Base-by-base conservation (phyloP, 2,329 filamentous ascomycete genomes). In the Fusarium sacchari region DNA sequence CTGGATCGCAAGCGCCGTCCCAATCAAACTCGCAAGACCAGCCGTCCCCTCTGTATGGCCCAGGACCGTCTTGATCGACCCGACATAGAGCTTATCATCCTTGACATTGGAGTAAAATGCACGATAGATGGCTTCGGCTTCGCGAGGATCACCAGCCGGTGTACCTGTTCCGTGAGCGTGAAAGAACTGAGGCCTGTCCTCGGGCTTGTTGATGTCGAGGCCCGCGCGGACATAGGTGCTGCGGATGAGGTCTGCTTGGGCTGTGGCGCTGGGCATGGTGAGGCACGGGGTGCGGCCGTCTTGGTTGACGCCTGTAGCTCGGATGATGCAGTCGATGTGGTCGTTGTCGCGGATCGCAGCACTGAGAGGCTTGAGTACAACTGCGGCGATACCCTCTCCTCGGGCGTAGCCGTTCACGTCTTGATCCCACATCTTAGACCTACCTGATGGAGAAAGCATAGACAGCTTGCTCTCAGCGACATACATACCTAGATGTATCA, bases 381-480 rank as follows among this genome's bases (percentile, higher is more conserved):
- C 14, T 2, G 39, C 30, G 1, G 47, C 49, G 7, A 62, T 22
- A 0, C 59, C 59, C 6, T 62, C 59, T 3, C 59, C 59, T 20
- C 59, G 37, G 17, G 59, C 59, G 14, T 61, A 62, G 14, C 59
- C 59, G 14, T 62, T 42, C 11, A 52, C 59, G 0, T 28, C 30
- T 0, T 42, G 30, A 39, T 62, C 59, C 59, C 59, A 62, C 59
- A 62, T 62, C 22, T 42, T 32, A 15, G 34, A 40, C 20, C 49
- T 42, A n/a, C 59, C 59, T 20, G 39, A 10, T 20, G 59, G 59
- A 9, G 59, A 56, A 0, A 62, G 7, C 59, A 61, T 61, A 1
- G 26, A n/a, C 7, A 61, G 30, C 30, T 61, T 61, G 12, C 53
- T 55, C 44, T 53, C 37, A 15, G 26, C 42, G 0, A 52, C 39